Conservation (phyloP, 2,329 filamentous ascomycete genomes). For the Diaporthe aspalathi region DNA sequence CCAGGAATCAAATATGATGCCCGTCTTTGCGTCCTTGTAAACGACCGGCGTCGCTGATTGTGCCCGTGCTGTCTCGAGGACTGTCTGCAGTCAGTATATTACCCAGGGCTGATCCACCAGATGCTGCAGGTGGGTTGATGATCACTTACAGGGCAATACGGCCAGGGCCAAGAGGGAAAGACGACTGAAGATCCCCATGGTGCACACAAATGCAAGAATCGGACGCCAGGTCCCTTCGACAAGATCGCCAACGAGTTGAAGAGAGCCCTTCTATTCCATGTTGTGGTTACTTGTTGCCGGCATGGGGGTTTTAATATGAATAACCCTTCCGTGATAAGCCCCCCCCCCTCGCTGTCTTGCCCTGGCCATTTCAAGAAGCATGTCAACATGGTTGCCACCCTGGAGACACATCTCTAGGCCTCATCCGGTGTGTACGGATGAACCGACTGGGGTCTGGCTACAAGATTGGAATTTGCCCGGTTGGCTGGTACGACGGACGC, state of each 20-base stretch:
- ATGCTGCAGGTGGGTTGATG: not conserved
- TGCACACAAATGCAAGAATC: slow-evolving; percentile 15
- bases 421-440: slow-evolving; percentile 23
- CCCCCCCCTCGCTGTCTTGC: not conserved
- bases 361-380: slow-evolving; percentile 12
- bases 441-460: slow-evolving; percentile 5
- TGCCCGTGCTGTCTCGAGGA: slow-evolving; percentile 35
- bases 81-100: not conserved
- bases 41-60: slow-evolving; percentile 45
- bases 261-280: not conserved
- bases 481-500: slow-evolving; percentile 19
- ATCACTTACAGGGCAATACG: slow-evolving; percentile 29
- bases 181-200: slow-evolving; percentile 26
- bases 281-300: not conserved
- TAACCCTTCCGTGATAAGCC: slow-evolving; percentile 10
- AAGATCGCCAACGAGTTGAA: slow-evolving; percentile 6
- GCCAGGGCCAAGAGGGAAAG: slow-evolving; percentile 25
- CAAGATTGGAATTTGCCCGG: slow-evolving; percentile 18
- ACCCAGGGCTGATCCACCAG: not conserved
- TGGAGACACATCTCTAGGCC: not conserved
- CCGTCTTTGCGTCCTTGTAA: slow-evolving; percentile 60
- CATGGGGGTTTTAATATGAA: slow-evolving; percentile 17
- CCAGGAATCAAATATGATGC: slow-evolving; percentile 65
- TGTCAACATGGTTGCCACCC: not conserved
- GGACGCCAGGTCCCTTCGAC: slow-evolving; percentile 1